Conservation (phyloP, 768 basidiomycete species). For the Hydnum rufescens region DNA sequence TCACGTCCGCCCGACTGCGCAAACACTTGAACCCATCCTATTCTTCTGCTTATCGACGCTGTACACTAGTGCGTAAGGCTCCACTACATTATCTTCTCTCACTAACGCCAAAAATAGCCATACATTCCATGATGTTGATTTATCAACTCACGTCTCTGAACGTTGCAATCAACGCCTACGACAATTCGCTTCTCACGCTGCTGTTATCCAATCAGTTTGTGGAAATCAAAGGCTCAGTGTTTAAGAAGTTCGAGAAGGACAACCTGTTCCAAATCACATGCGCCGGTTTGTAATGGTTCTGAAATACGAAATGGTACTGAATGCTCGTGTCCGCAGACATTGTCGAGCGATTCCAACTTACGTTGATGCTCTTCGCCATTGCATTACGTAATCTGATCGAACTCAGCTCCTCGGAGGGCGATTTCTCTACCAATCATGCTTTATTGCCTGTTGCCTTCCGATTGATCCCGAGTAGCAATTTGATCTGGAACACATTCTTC, state of each 20-base stretch:
- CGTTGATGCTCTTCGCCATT: conserved; percentile 77
- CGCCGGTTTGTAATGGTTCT: conserved; percentile 52
- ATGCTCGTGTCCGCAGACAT: conserved; percentile 39
- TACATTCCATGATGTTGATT: conserved; percentile 86
- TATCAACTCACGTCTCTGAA: conserved; percentile 91
- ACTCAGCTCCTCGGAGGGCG: conserved; percentile 74
- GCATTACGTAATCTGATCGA: conserved; percentile 92
- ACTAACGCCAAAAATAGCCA: too few relatives aligned
- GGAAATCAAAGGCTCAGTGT: conserved; percentile 97
- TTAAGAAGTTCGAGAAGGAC: conserved; percentile 99
- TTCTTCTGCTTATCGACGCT: conserved; percentile 66
- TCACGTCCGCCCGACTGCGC: conserved; percentile 35
- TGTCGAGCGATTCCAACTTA: conserved; percentile 86
- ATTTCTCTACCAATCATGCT: conserved; percentile 45
- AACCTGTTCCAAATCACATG: conserved; percentile 97
- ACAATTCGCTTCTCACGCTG: conserved; percentile 82
- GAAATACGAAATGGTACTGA: too few relatives aligned
- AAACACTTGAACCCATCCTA: conserved; percentile 57
- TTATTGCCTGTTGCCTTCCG: conserved; percentile 68
- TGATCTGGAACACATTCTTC: conserved; percentile 77
- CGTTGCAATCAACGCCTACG: conserved; percentile 95
- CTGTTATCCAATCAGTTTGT: conserved; percentile 97
- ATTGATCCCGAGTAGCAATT: conserved; percentile 60
- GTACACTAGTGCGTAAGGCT: conserved; percentile 50
- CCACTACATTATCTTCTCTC: too few relatives aligned